A percentile compares a stretch with the other conserved stretches of the same genome.
phyloP scores from a whole-genome alignment of 2,329 filamentous ascomycete species.

The Cadophora sp. region DNA sequence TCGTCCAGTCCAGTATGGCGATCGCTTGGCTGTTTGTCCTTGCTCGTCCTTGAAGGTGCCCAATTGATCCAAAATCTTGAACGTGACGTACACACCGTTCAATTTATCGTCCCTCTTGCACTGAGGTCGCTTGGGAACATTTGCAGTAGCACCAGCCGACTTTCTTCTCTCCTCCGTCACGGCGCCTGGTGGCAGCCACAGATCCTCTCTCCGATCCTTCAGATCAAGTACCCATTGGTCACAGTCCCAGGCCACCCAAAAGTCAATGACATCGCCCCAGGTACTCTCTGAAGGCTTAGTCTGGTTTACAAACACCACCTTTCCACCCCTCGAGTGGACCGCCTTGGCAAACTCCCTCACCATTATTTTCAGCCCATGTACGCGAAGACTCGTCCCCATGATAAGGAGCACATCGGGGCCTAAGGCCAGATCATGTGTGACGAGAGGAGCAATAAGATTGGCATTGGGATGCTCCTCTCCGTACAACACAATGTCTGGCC shows the following conservation, averaged over 20 bases:
- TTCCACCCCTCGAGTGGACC: constrained; percentile 69
- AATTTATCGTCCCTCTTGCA: constrained; percentile 40
- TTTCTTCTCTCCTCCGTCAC: constrained; percentile 28
- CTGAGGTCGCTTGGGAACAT: constrained; percentile 30
- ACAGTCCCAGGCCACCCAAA: constrained; percentile 78
- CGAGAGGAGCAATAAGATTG: constrained; percentile 70
- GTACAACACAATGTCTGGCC: constrained; percentile 77
- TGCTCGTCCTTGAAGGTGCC: constrained; percentile 28
- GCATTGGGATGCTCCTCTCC: constrained; percentile 75
- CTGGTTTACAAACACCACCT: constrained; percentile 75
- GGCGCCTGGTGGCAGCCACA: constrained; percentile 42
- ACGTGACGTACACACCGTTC: constrained; percentile 41
- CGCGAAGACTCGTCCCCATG: constrained; percentile 72
- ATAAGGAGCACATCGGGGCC: constrained; percentile 73
- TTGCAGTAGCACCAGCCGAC: constrained; percentile 12
- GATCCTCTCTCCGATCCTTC: constrained; percentile 41
- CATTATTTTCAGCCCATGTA: constrained; percentile 75
- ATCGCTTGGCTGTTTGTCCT: constrained; percentile 31
- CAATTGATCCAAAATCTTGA: constrained; percentile 42
- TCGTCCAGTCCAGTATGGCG: constrained; percentile 34
- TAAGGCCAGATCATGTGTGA: constrained; percentile 70
- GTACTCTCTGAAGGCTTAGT: constrained; percentile 75
- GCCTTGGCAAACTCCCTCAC: constrained; percentile 75
- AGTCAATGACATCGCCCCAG: constrained; percentile 77
- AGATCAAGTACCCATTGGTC: constrained; percentile 75